A percentile compares a stretch with the other conserved stretches of the same genome.
These are phyloP conservation scores for Forsythia viridissima DNA, from an alignment of 257 asterid genomes.

Conservation along the genomic window DNA sequence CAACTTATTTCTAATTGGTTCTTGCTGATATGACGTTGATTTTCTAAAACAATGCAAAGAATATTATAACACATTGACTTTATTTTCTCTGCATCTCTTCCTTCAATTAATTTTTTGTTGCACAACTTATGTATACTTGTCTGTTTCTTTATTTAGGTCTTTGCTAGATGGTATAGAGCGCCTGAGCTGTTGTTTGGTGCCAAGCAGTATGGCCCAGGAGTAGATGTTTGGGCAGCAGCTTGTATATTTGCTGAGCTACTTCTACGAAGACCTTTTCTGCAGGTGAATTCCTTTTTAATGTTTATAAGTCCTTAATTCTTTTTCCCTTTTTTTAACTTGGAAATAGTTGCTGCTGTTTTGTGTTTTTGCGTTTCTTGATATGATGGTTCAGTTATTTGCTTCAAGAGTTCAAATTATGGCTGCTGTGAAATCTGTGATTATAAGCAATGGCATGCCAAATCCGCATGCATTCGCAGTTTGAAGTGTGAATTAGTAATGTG, in stretches of 20 bases:
- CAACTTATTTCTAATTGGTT: not conserved
- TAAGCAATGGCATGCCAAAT: not conserved
- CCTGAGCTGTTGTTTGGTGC: constrained; percentile 98
- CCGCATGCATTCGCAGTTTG: not conserved
- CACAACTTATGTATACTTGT: not conserved
- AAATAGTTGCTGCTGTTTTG: not conserved
- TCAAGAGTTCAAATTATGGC: not conserved
- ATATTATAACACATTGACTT: not conserved
- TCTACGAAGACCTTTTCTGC: constrained; percentile 87
- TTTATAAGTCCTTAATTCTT: not conserved
- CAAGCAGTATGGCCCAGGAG: constrained; percentile 97
- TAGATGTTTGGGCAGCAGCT: constrained; percentile 99
- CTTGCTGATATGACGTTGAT: constrained; percentile 15
- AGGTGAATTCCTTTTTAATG: constrained; percentile 50
- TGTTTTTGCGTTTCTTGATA: not conserved
- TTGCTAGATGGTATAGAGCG: constrained; percentile 99
- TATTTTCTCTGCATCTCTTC: not conserved
- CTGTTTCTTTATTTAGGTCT: constrained; percentile 52
- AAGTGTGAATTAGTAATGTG: not conserved
- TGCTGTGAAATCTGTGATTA: not conserved
- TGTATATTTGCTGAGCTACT: constrained; percentile 98
- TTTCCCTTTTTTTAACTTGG: not conserved
- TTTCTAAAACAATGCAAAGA: not conserved
- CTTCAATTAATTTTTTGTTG: constrained; percentile 4
- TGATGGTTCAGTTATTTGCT: not conserved